Evolutionary conservation across 2,329 filamentous ascomycete species (phyloP), one percentile per base, ranked within the genome.

Genomic region (Calonectria ilicicola): DNA sequence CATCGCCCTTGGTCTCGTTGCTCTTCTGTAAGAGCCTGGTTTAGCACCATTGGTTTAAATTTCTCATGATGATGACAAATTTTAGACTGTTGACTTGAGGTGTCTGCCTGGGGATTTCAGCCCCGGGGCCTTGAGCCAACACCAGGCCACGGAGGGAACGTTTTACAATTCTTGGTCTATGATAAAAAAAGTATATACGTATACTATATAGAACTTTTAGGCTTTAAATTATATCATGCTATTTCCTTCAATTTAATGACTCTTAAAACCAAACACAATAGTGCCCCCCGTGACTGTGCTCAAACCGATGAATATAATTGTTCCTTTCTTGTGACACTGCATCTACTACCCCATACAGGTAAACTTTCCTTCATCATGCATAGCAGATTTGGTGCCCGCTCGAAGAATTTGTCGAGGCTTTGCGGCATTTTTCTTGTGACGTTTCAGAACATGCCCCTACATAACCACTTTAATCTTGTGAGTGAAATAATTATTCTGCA

Each of bases 1-100:
- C 78, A 90, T 88, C 86, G 82, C 91, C 77, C 85, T 92, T 82
- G 91, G 88, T 80, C 81, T 91, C 74, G 89, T 88, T 80, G 90
- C 89, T 82, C 85, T 89, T 81, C 87, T 91, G 86, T 91, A 91
- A 89, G 44, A 26, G 63, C 15, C 21, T 60, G 23, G 12, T 17
- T 26, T 40, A 40, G 32, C 21, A 60, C 9, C 35, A 40, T 40
- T 9, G 44, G 44, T 47, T 47, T 47, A 21, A 47, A 47, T 23
- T 47, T 47, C 3, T 47, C 44, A 47, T 47, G n/a, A 47, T 47
- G 8, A 47, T 47, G 44, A 47, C 9, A 23, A 23, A 23, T 47
- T 12, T 47, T 21, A 47, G 44, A 47, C n/a, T 23, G 44, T 47
- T 47, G 44, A 40, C 14, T 23, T 2, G 2, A 32, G 53, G n/a